Percentiles rank a stretch among this genome's conserved stretches.
phyloP scores from a whole-genome alignment of 441 rosid genomes.

The Manihot esculenta region DNA sequence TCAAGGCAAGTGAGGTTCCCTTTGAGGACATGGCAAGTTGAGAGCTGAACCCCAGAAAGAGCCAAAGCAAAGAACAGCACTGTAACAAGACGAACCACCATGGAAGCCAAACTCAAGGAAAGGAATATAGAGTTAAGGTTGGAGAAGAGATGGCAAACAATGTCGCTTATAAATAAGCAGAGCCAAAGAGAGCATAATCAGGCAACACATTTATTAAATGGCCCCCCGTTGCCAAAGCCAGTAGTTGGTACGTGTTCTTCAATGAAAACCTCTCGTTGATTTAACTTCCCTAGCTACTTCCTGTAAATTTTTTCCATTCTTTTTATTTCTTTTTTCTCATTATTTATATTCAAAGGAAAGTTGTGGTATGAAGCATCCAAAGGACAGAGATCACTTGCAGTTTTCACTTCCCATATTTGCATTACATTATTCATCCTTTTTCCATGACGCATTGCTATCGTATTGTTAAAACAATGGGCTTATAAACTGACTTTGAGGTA shows the following conservation, averaged over 20 bases:
- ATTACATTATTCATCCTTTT: too few species aligned
- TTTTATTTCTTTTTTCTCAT: neutral
- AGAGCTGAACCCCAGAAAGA: constrained; percentile 37
- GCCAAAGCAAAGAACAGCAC: constrained; percentile 38
- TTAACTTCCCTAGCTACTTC: constrained; percentile 5
- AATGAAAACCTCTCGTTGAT: neutral
- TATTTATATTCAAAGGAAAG: neutral
- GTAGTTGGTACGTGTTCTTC: too few species aligned
- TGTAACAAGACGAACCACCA: constrained; percentile 32
- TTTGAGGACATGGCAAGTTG: constrained; percentile 24
- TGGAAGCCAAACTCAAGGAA: constrained; percentile 14
- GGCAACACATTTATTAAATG: constrained; percentile 37
- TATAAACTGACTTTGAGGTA: too few species aligned
- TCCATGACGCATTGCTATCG: too few species aligned
- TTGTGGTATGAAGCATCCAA: neutral
- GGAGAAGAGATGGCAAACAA: constrained; percentile 4
- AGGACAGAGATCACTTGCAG: neutral
- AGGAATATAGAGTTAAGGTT: neutral
- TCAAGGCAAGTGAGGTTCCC: constrained; percentile 68
- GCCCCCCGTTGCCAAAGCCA: constrained; percentile 23
- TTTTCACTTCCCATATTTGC: too few species aligned
- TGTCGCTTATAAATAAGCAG: constrained; percentile 29
- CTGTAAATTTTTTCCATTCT: neutral
- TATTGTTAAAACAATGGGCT: too few species aligned
- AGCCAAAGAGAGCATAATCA: neutral